phyloP scores from a whole-genome alignment of 2,329 filamentous ascomycete genomes.

The Grosmannia penicillata region DNA sequence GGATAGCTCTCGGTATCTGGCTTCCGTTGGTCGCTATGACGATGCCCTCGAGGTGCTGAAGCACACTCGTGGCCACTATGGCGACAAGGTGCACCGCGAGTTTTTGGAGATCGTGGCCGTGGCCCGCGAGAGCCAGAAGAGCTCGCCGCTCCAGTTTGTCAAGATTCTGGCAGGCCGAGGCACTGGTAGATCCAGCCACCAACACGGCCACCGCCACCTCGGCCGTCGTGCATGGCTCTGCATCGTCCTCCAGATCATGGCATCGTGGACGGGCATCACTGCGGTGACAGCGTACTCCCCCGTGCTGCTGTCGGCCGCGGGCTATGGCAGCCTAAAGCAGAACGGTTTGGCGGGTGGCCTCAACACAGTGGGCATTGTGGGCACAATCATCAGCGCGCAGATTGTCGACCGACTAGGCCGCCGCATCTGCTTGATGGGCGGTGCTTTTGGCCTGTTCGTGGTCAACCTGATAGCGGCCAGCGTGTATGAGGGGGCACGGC shows the following conservation, averaged over 20 bases:
- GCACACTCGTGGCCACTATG: conserved; percentile 17
- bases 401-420: conserved; percentile 35
- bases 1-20: conserved; percentile 25
- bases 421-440: conserved; percentile 23
- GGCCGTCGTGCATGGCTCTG: conserved; percentile 25
- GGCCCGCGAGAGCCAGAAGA: conserved; percentile 21
- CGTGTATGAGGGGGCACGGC: conserved; percentile 24
- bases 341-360: conserved; percentile 33
- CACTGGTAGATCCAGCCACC: conserved; percentile 18
- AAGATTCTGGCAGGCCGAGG: conserved; percentile 22
- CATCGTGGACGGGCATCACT: conserved; percentile 28
- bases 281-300: conserved; percentile 24
- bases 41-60: conserved; percentile 17
- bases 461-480: conserved; percentile 25
- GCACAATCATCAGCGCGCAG: conserved; percentile 33
- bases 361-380: conserved; percentile 35
- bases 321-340: conserved; percentile 22
- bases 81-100: conserved; percentile 22
- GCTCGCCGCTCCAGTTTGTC: conserved; percentile 20
- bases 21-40: conserved; percentile 11
- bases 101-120: conserved; percentile 25
- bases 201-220: conserved; percentile 25
- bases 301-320: conserved; percentile 18
- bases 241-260: conserved; percentile 25
- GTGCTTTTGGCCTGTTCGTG: conserved; percentile 21